phyloP scores from a whole-genome alignment of 352 stramenopile species.

The Globisporangium echinulatum region DNA sequence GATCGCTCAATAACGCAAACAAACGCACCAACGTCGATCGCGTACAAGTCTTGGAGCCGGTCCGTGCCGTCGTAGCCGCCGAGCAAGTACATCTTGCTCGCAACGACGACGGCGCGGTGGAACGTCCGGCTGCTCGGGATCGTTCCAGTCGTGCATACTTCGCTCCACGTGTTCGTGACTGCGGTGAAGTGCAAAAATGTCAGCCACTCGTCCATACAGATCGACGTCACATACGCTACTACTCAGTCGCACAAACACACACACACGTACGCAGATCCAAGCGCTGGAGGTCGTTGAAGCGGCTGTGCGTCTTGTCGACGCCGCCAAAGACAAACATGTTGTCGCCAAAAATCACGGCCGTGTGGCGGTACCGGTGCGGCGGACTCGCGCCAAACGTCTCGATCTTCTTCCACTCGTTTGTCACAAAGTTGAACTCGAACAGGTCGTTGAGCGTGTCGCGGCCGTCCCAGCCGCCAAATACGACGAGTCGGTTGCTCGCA shows the following conservation, averaged over 20 bases:
- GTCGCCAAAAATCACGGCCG: constrained; percentile 72
- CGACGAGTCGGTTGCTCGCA: constrained; percentile 60
- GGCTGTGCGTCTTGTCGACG: constrained; percentile 86
- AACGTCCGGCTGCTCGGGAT: constrained; percentile 85
- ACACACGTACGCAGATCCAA: constrained; percentile 43
- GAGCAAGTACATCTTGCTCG: constrained; percentile 81
- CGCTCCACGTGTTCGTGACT: constrained; percentile 78
- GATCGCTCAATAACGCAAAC: background rate
- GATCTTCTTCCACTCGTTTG: constrained; percentile 63
- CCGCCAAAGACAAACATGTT: constrained; percentile 88
- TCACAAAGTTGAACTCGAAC: constrained; percentile 71
- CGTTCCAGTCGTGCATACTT: constrained; percentile 76
- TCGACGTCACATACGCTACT: background rate
- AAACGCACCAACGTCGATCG: constrained; percentile 62
- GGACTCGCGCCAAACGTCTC: constrained; percentile 46
- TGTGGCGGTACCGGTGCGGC: constrained; percentile 81
- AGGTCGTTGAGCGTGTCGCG: constrained; percentile 82
- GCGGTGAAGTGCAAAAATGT: background rate
- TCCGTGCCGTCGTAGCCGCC: constrained; percentile 84
- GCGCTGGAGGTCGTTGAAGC: constrained; percentile 82
- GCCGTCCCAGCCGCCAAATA: constrained; percentile 86
- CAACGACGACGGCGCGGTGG: constrained; percentile 73
- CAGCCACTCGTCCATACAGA: background rate
- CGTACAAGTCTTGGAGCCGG: constrained; percentile 78
- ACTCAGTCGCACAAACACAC: background rate